Evolutionary conservation across 2,329 filamentous ascomycete species (phyloP), one percentile per base, ranked within the genome.

Genomic region (Colletotrichum simmondsii): DNA sequence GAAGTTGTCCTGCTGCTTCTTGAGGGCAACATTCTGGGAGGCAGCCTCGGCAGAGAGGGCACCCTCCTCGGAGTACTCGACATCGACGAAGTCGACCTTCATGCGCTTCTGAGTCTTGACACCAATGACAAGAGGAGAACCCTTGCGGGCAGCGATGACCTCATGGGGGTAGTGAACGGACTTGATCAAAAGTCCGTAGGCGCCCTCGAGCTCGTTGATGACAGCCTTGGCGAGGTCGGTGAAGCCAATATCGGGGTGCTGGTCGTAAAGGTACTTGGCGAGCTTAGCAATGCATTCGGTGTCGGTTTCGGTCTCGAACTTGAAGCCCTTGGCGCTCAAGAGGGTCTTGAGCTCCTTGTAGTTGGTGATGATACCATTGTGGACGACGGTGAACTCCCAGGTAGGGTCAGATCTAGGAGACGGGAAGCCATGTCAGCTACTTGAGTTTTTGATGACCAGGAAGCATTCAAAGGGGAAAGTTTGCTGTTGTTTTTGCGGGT

Each of bases 311-410:
- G 97, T 99, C 92, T 99, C 97, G 83, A 99, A 99, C 81, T 92
- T 93, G 92, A 98, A 97, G 82, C 97, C 97, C 91, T 98, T 99
- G 89, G 90, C 90, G 86, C 93, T 91, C 78, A 99, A 90, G 76
- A 99, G 92, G 75, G 93, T 94, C 92, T 96, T 98, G 80, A 99
- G 88, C 87, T 99, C 97, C 90, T 99, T 99, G 92, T 99, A 99
- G 91, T 99, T 99, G 88, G 97, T 99, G 86, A 99, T 99, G 90
- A 99, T 99, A 82, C 97, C 97, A 87, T 99, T 99, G 93, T 99
- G 97, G 74, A 98, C 97, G 79, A 99, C 92, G 77, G 94, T 90
- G 85, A 99, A 99, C 87, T 99, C 94, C 95, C 96, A 99, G 80
- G 87, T 94, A 79, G 93, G 91, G 84, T 99, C 97, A 77, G 96